Evolutionary conservation across 305 asterid species (phyloP), one percentile per base, ranked within the genome.

Genomic region (Andrographis paniculata): DNA sequence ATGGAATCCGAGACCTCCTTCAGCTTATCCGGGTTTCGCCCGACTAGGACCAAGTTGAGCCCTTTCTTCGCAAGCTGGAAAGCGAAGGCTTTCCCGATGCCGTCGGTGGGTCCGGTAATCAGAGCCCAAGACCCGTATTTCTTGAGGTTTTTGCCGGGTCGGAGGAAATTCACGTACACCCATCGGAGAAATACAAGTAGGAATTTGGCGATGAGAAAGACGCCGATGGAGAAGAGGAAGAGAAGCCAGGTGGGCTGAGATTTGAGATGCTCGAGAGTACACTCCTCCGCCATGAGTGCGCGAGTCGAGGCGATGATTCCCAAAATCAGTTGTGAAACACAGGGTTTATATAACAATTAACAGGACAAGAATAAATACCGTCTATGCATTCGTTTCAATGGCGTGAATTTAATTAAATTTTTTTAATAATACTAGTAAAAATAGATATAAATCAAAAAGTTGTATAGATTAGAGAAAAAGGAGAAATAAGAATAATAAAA

Each of bases 41-140:
- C 99, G 22, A 80, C 94, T 0, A 91, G 78, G 0, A 87, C 70
- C 6, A 91, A 23, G 63, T 83, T 80, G 30, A 87, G 80, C 9
- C 95, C 95, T 6, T 76, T 79, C 1, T 54, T 50, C 0, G 97
- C 95, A 40, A 89, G 74, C 66, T 82, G 78, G 18, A 89, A 82
- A 1, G 97, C 93, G 66, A 85, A 79, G 24, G 76, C 89, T 56
- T 85, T 89, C 1, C 97, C 97, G 59, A 89, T 89, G 57, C 97
- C 97, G 45, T 89, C 97, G 46, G 97, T 81, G 5, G 94, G 87
- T 3, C 94, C 95, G 11, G 97, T 89, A 31, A 89, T 70, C 7
- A 89, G 53, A 13, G 97, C 95, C 97, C 97, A 89, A 0, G 98
- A 82, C 12, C 98, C 98, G 70, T 89, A 89, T 64, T 85, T 85